phyloP scores from a whole-genome alignment of 2,329 filamentous ascomycete genomes.

The Paradendryphiella salina region DNA sequence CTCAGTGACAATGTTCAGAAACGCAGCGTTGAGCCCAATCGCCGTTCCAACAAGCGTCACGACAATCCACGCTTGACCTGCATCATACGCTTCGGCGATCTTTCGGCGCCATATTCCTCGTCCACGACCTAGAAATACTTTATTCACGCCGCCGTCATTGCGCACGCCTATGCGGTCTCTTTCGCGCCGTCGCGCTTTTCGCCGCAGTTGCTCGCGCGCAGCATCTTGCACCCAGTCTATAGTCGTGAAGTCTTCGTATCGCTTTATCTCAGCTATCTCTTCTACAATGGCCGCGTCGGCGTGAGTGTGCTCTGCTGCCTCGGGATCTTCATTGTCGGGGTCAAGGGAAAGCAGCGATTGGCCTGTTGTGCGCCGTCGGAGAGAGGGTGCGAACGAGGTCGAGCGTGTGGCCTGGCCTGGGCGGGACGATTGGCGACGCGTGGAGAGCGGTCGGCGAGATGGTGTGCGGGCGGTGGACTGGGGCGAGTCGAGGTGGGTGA shows the following conservation, averaged over 20 bases:
- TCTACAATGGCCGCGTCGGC: conserved; percentile 78
- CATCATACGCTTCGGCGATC: conserved; percentile 86
- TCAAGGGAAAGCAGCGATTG: conserved; percentile 66
- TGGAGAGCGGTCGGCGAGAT: conserved; percentile 52
- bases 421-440: conserved; percentile 38
- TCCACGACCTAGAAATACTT: conserved; percentile 67
- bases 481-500: not conserved
- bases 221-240: conserved; percentile 99
- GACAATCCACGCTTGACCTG: conserved; percentile 96
- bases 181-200: conserved; percentile 73
- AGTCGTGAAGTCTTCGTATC: conserved; percentile 98
- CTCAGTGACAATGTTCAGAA: conserved; percentile 93
- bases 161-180: conserved; percentile 44
- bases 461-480: conserved; percentile 25
- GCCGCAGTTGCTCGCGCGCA: conserved; percentile 80
- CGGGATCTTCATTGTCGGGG: conserved; percentile 63
- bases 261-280: conserved; percentile 96
- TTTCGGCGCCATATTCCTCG: conserved; percentile 69
- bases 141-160: conserved; percentile 51
- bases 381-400: conserved; percentile 57
- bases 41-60: conserved; percentile 90
- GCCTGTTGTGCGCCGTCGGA: conserved; percentile 65
- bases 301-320: conserved; percentile 53
- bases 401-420: conserved; percentile 32
- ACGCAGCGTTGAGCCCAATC: conserved; percentile 89